Base-by-base conservation (phyloP, 129 eudicot genomes). In the Escallonia herrerae region DNA sequence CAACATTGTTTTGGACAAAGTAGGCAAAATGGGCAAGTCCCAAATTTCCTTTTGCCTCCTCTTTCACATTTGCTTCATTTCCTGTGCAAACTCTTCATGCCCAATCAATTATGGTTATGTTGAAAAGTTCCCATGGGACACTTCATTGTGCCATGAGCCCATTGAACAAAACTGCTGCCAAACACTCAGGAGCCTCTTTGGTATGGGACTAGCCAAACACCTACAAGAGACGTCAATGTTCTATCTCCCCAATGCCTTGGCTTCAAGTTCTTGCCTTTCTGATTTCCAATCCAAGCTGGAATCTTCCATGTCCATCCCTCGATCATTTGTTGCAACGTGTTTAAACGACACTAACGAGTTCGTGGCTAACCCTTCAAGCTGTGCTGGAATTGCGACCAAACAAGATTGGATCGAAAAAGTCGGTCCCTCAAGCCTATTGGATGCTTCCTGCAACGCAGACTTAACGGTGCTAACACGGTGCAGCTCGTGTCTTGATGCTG, bases 51-150 rank as follows among this genome's bases (percentile, higher is more conserved):
- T 8, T 15, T n/a, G 39, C 2, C 7, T 63, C 40, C 53, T 62
- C 58, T 43, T 44, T 52, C 14, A 62, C 62, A 56, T 56, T 66
- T 14, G 61, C 9, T 43, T 53, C 46, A 64, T 40, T 58, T 41
- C 67, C 47, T 68, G 58, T 15, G 58, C 79, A 41, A 48, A 51
- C 22, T 77, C 80, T 7, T 82, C 94, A 12, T 71, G 97, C 58
- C 88, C 95, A 50, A 86, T 86, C 40, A 83, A 83, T 76, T 83
- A 79, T 45, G 50, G 50, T 52, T 90, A 90, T 39, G 84, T 90
- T 3, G 40, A 53, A 51, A 81, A 95, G 50, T 74, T 81, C 69
- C 86, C 84, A 64, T 90, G 95, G 97, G 79, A 83, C 60, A 58
- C 77, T 3, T 79, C 90, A 8, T 65, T 53, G 3, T 90, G 97